These are phyloP conservation scores for Turnera subulata DNA, from an alignment of 345 rosid species.

Conservation along the genomic window DNA sequence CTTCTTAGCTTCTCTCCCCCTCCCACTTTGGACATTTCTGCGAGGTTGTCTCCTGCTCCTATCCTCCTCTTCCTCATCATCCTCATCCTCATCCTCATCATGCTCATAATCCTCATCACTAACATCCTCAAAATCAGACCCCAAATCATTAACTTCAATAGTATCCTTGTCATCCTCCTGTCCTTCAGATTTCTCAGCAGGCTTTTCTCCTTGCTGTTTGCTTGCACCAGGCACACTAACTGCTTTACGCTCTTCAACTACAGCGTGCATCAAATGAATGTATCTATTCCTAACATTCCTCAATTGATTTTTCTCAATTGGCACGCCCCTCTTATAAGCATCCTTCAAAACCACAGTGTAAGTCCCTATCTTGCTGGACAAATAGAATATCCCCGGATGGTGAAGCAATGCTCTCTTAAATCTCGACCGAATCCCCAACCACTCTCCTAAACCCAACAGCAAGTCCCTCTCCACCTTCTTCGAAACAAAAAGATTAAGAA, in stretches of 20 bases:
- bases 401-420: constrained; percentile 76
- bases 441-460: constrained; percentile 58
- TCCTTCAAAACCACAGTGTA: constrained; percentile 78
- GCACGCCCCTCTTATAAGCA: constrained; percentile 63
- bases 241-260: constrained; percentile 37
- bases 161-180: constrained; percentile 23
- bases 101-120: constrained; percentile 20
- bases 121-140: constrained; percentile 39
- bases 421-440: constrained; percentile 73
- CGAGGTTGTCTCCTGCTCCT: not conserved
- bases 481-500: constrained; percentile 66
- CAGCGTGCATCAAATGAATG: constrained; percentile 71
- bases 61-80: constrained; percentile 36
- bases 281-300: constrained; percentile 54
- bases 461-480: constrained; percentile 67
- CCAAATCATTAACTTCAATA: constrained; percentile 16
- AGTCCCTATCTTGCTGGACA: constrained; percentile 63
- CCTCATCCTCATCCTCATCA: constrained; percentile 31
- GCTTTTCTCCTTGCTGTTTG: constrained; percentile 36
- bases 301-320: constrained; percentile 57
- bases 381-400: constrained; percentile 69
- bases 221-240: constrained; percentile 30
- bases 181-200: constrained; percentile 29
- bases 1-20: constrained; percentile 10
- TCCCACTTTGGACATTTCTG: constrained; percentile 2